Conservation (phyloP, 768 basidiomycete genomes). For the Lactarius vividus region DNA sequence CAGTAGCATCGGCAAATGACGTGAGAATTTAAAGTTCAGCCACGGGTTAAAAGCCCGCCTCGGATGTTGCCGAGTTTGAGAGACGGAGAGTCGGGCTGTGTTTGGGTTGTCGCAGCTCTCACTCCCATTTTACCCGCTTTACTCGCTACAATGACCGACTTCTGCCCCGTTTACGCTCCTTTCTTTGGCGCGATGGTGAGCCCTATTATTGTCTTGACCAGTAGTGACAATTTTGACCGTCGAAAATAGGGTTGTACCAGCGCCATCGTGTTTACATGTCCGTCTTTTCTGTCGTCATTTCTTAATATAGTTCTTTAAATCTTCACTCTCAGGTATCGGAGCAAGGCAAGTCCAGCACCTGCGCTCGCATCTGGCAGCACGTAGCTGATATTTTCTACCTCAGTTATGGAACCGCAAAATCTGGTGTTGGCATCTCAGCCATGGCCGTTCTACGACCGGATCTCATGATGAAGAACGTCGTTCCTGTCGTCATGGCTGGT, state of each 20-base stretch:
- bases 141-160: slow-evolving; percentile 57
- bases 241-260: slow-evolving; percentile 83
- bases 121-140: neutral
- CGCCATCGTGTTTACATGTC: slow-evolving; percentile 97
- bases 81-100: neutral
- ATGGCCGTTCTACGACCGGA: slow-evolving; percentile 95
- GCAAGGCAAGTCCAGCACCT: slow-evolving; percentile 58
- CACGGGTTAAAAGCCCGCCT: neutral
- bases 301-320: neutral
- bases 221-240: neutral
- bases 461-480: slow-evolving; percentile 75
- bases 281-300: slow-evolving; percentile 35
- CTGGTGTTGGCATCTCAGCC: slow-evolving; percentile 95
- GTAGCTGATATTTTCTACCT: neutral
- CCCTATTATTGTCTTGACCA: slow-evolving; percentile 3
- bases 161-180: slow-evolving; percentile 93
- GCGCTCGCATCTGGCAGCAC: neutral
- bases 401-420: slow-evolving; percentile 99
- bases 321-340: slow-evolving; percentile 61
- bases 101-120: neutral
- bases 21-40: neutral
- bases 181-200: slow-evolving; percentile 97
- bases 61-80: neutral
- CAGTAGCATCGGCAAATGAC: neutral
- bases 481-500: slow-evolving; percentile 99